These are phyloP conservation scores for Diaporthe sp. DNA, from an alignment of 2,329 filamentous ascomycete genomes.

Conservation along the genomic window DNA sequence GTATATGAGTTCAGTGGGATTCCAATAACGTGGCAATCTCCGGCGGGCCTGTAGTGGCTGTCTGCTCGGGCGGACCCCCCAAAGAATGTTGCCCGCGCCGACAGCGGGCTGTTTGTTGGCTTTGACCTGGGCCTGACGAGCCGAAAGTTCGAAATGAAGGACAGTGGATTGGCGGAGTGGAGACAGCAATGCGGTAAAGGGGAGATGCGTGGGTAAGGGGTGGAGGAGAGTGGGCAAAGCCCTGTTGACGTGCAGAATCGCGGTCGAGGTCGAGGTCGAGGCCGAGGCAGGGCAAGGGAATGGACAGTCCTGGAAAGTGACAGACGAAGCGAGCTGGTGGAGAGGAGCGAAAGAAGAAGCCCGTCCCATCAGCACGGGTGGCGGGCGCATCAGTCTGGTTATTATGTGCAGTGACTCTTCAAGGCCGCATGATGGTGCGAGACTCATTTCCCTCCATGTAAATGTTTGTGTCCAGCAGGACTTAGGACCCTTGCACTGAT, in stretches of 20 bases:
- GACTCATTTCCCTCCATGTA: slow-evolving; percentile 38
- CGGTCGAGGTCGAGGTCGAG: slow-evolving; percentile 21
- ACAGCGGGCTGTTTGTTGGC: slow-evolving; percentile 10
- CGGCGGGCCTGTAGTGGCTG: slow-evolving; percentile 29
- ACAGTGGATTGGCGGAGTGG: slow-evolving; percentile 39
- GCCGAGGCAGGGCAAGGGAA: background rate
- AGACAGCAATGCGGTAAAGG: slow-evolving; percentile 39
- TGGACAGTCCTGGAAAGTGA: slow-evolving; percentile 28
- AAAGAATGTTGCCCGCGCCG: slow-evolving; percentile 23
- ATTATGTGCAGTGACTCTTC: background rate
- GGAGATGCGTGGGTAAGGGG: slow-evolving; percentile 37
- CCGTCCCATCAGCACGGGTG: slow-evolving; percentile 5
- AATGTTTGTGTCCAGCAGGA: slow-evolving; percentile 21
- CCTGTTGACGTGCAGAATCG: slow-evolving; percentile 39
- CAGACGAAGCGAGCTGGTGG: slow-evolving; percentile 15
- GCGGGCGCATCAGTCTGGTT: background rate
- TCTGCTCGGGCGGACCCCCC: slow-evolving; percentile 13
- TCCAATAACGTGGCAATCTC: slow-evolving; percentile 29
- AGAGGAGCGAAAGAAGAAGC: slow-evolving; percentile 15
- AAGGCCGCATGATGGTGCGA: slow-evolving; percentile 36
- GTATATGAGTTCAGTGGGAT: slow-evolving; percentile 15
- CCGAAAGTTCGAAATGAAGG: slow-evolving; percentile 30
- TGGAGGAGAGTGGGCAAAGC: slow-evolving; percentile 22
- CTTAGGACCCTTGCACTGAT: slow-evolving; percentile 27
- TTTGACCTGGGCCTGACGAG: background rate